phyloP scores from a whole-genome alignment of 768 basidiomycete species.

The Mrakia blollopis region DNA sequence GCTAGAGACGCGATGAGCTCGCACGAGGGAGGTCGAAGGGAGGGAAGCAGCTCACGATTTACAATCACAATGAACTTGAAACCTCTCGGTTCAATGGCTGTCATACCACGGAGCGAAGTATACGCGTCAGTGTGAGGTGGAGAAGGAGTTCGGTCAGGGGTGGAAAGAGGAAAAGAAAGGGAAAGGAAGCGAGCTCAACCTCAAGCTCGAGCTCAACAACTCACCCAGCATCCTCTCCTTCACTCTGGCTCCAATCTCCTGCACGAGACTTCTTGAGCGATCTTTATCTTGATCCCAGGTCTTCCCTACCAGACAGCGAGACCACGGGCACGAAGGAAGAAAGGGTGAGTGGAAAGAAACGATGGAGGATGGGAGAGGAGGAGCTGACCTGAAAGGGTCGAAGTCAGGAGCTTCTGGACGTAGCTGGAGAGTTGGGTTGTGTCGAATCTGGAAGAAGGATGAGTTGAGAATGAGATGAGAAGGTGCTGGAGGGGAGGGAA shows the following conservation, averaged over 20 bases:
- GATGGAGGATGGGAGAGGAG: too few species aligned
- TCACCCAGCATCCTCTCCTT: neutral
- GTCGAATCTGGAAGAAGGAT: neutral
- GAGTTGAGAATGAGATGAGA: neutral
- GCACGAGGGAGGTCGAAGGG: neutral
- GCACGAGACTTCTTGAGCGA: neutral
- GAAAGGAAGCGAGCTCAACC: neutral
- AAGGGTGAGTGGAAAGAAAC: neutral
- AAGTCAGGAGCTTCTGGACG: neutral
- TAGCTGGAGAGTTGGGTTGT: neutral
- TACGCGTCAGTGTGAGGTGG: too few species aligned
- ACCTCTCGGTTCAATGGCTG: neutral
- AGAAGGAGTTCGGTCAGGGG: neutral
- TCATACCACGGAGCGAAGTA: too few species aligned
- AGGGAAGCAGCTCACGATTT: neutral
- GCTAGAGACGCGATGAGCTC: neutral
- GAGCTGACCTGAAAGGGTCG: neutral
- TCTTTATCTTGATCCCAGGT: slow-evolving; percentile 8
- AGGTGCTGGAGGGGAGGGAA: neutral
- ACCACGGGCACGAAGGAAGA: neutral
- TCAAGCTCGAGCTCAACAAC: too few species aligned
- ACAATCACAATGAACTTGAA: slow-evolving; percentile 12
- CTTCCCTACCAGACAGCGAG: too few species aligned
- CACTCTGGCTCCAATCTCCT: neutral
- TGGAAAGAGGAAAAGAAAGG: neutral